Evolutionary conservation across 768 basidiomycete genomes (phyloP).

Genomic region (Leccinum subtestaceum): DNA sequence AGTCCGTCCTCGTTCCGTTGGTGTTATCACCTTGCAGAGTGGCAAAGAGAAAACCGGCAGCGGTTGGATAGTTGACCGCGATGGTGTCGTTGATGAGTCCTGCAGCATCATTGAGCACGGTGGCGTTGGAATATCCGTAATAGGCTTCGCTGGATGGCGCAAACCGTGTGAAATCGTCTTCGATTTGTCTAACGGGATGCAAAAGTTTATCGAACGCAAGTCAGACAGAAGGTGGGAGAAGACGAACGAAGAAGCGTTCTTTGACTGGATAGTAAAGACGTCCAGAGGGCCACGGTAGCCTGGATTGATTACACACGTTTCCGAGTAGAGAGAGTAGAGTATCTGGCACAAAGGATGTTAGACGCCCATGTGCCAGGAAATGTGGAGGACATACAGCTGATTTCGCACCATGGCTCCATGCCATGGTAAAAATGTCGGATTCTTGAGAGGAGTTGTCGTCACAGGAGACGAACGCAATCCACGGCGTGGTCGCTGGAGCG

Average conservation of each 20-base stretch:
- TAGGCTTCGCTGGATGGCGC: slow-evolving; percentile 48
- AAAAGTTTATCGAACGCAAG: background rate
- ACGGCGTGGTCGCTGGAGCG: slow-evolving; percentile 67
- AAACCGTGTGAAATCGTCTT: slow-evolving; percentile 61
- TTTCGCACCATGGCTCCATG: slow-evolving; percentile 72
- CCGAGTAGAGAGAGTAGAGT: slow-evolving; percentile 70
- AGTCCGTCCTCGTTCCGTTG: slow-evolving; percentile 15
- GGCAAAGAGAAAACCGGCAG: slow-evolving; percentile 67
- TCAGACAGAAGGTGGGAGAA: background rate
- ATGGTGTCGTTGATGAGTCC: slow-evolving; percentile 44
- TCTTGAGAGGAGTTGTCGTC: slow-evolving; percentile 57
- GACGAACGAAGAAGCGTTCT: slow-evolving; percentile 53
- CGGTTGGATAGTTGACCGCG: slow-evolving; percentile 38
- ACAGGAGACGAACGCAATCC: slow-evolving; percentile 88
- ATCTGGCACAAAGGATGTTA: slow-evolving; percentile 43
- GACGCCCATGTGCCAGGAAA: background rate
- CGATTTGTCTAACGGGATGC: slow-evolving; percentile 41
- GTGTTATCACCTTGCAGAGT: slow-evolving; percentile 59
- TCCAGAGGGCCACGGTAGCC: slow-evolving; percentile 73
- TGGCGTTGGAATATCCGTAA: slow-evolving; percentile 57
- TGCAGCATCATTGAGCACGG: slow-evolving; percentile 54
- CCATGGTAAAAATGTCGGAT: slow-evolving; percentile 80
- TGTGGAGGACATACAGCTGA: slow-evolving; percentile 58
- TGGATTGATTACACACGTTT: slow-evolving; percentile 72
- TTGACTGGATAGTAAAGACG: slow-evolving; percentile 71